These are phyloP conservation scores for Oenanthe sinensis DNA, from an alignment of 129 eudicot genomes.

Conservation along the genomic window DNA sequence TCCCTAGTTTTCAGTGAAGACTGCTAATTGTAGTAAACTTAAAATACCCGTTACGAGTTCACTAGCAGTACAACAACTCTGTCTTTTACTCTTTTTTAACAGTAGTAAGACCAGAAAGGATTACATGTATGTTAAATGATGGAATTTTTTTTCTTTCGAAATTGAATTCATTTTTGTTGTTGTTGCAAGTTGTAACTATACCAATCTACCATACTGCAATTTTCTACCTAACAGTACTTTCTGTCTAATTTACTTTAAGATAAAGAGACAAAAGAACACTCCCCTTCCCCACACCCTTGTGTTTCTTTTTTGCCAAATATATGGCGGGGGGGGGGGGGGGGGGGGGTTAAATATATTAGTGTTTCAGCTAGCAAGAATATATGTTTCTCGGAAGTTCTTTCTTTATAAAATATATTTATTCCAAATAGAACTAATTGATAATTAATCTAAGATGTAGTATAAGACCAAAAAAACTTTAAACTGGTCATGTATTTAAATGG, in stretches of 20 bases:
- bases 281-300: background rate
- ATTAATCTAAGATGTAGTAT: too few species aligned
- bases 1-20: slow-evolving; percentile 5
- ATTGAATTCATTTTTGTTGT: background rate
- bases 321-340: too few species aligned
- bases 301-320: background rate
- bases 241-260: background rate
- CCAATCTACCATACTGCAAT: slow-evolving; percentile 13
- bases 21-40: background rate
- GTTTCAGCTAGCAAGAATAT: background rate
- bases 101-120: background rate
- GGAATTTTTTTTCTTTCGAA: slow-evolving; percentile 1
- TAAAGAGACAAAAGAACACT: background rate
- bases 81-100: slow-evolving; percentile 11
- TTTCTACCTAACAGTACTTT: slow-evolving; percentile 17
- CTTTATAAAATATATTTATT: too few species aligned
- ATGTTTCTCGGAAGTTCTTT: background rate
- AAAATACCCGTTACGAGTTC: background rate
- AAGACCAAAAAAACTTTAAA: too few species aligned
- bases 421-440: too few species aligned
- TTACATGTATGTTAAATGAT: slow-evolving; percentile 6
- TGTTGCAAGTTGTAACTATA: slow-evolving; percentile 10
- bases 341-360: background rate
- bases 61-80: slow-evolving; percentile 3
- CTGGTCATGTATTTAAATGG: too few species aligned